A percentile compares a stretch with the other conserved stretches of the same genome.
phyloP scores from a whole-genome alignment of 148 eudicot species.

The Amaranthus palmeri region DNA sequence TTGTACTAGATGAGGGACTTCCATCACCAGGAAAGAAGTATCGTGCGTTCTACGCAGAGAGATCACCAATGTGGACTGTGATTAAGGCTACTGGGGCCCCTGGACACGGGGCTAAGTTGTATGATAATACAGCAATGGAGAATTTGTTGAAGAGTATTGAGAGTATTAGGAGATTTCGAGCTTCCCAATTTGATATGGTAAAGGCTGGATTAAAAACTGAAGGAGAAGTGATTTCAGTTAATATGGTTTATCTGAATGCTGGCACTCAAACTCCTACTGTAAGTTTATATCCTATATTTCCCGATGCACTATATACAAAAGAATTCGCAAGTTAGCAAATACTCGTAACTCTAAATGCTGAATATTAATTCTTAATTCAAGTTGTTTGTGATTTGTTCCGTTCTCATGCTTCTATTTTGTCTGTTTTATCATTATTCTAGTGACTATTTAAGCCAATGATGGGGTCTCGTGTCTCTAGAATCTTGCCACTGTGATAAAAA shows the following conservation, averaged over 20 bases:
- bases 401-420: neutral
- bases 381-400: too few relatives aligned
- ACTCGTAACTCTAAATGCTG: too few relatives aligned
- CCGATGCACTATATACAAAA: neutral
- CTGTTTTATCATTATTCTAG: neutral
- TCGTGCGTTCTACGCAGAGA: constrained; percentile 69
- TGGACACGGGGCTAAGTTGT: constrained; percentile 92
- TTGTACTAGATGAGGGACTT: constrained; percentile 82
- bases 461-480: too few relatives aligned
- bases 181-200: constrained; percentile 77
- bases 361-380: too few relatives aligned
- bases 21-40: constrained; percentile 66
- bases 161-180: constrained; percentile 71
- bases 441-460: neutral
- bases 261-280: constrained; percentile 88
- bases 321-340: neutral
- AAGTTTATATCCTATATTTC: constrained; percentile 21
- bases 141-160: constrained; percentile 84
- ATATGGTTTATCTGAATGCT: constrained; percentile 83
- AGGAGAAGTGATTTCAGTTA: constrained; percentile 83
- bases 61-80: constrained; percentile 84
- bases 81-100: constrained; percentile 86
- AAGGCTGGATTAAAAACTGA: constrained; percentile 72
- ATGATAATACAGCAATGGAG: constrained; percentile 88
- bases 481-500: too few relatives aligned